Evolutionary conservation across 1,284 basidiomycete species (phyloP), one percentile per base, ranked within the genome.

Genomic region (Marasmius oreades): DNA sequence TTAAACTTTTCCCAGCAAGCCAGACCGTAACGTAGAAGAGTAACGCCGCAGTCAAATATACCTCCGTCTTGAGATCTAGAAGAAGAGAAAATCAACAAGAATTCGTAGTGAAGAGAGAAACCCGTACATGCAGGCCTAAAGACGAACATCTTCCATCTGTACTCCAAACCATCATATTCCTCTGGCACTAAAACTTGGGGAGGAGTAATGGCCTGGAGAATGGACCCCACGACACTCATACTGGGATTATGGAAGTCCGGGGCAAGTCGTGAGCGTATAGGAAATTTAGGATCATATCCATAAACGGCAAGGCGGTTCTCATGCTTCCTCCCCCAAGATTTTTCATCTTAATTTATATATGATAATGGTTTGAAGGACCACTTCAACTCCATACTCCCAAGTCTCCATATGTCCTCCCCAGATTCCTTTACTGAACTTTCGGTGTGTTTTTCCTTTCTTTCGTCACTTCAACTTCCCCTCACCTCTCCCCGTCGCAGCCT

Each of bases 51-150:
- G 90, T 63, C 46, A 90, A 76, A 59, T 76, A 75, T 0, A 73
- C 77, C 69, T 95, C 92, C 20, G 74, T 75, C 68, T 85, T 74
- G 73, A 94, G 88, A 22, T 84, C 85, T 83, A 59, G 2, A 61
- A 57, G 48, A 57, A 46, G 57, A 57, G 56, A 37, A 37, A n/a
- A 14, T 42, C 59, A 44, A 52, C 58, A 36, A 52, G 51, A 34
- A 43, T 36, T 50, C n/a, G 55, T 36, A 47, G 20, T 48, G 26
- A 51, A 45, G 31, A 20, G 33, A 61, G 55, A 52, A 36, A 36
- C n/a, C 73, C 84, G 58, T 64, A 89, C 88, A 69, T n/a, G 86
- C 88, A 11, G 93, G 93, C 51, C 92, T 77, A 73, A 95, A 92
- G 45, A 86, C 82, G 63, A 95, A 73, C 61, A 85, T 78, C 67